Evolutionary conservation across 768 basidiomycete species (phyloP).

Genomic region (Suillus hirtellus): DNA sequence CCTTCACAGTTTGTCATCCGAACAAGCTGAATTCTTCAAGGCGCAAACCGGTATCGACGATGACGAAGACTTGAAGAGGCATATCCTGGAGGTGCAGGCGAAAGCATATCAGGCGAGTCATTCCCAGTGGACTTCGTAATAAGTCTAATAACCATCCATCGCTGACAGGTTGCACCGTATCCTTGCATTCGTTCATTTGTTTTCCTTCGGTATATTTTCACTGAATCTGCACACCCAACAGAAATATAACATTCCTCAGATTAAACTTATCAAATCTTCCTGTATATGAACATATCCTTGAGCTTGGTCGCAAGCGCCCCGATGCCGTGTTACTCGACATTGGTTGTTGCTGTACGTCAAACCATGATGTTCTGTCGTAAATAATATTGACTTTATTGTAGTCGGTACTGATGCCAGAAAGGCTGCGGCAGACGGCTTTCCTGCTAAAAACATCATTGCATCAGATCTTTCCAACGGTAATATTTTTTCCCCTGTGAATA

Average conservation of each 20-base stretch:
- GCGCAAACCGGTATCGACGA: slow-evolving; percentile 26
- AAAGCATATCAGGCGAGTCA: slow-evolving; percentile 26
- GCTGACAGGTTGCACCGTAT: background rate
- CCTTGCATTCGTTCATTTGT: background rate
- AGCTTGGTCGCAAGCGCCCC: background rate
- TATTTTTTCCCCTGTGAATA: no score
- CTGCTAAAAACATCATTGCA: background rate
- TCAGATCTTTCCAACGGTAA: background rate
- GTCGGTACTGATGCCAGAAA: background rate
- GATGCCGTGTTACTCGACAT: background rate
- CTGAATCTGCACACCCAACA: background rate
- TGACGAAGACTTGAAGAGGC: slow-evolving; percentile 25
- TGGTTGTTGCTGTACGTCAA: background rate
- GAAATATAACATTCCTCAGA: background rate
- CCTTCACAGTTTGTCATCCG: slow-evolving; percentile 5
- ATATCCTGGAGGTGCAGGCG: slow-evolving; percentile 27
- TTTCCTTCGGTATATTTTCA: background rate
- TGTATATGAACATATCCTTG: background rate
- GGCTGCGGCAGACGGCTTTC: background rate
- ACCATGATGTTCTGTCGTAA: background rate
- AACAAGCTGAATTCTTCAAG: slow-evolving; percentile 24
- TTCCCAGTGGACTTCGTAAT: background rate
- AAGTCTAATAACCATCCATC: background rate
- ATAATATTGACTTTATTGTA: background rate
- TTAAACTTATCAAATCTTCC: background rate